Conservation (phyloP, 208 protist genomes). For the Leptomonas seymouri region DNA sequence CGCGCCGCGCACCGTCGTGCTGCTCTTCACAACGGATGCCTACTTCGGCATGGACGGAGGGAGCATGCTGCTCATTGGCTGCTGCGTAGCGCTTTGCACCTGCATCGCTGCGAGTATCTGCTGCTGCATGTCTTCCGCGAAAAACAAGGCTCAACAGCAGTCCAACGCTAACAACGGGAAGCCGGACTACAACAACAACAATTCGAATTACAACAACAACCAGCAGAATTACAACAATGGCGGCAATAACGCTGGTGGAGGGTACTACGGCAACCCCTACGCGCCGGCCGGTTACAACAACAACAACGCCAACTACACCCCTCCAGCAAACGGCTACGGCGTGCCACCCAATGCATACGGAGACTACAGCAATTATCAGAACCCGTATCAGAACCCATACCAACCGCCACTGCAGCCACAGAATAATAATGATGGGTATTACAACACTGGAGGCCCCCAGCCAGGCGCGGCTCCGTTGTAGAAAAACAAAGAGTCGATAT, state of each 20-base stretch:
- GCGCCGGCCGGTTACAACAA: conserved; percentile 1
- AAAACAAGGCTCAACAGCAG: conserved; percentile 13
- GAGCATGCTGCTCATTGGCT: conserved; percentile 16
- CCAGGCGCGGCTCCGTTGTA: conserved; percentile 7
- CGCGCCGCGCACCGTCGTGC: conserved; percentile 12
- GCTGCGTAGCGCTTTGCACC: conserved; percentile 20
- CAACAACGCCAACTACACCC: conserved; percentile 3
- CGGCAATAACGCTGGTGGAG: background rate
- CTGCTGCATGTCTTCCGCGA: conserved; percentile 12
- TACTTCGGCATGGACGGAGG: conserved; percentile 18
- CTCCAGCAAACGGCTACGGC: conserved; percentile 4
- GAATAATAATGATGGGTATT: background rate
- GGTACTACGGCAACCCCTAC: conserved; percentile 13
- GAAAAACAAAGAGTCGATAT: background rate
- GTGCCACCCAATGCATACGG: conserved; percentile 21
- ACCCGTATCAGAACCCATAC: conserved; percentile 1
- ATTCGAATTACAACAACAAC: conserved; percentile 4
- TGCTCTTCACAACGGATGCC: conserved; percentile 22
- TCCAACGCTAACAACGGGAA: background rate
- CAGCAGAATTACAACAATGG: conserved; percentile 6
- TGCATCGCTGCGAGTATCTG: conserved; percentile 25
- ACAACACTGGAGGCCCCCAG: background rate
- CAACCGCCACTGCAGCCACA: conserved; percentile 13
- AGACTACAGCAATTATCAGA: conserved; percentile 5
- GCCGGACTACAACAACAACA: conserved; percentile 4